Evolutionary conservation across 169 alveolate species (phyloP).

Genomic region (Cyclospora cayetanensis): DNA sequence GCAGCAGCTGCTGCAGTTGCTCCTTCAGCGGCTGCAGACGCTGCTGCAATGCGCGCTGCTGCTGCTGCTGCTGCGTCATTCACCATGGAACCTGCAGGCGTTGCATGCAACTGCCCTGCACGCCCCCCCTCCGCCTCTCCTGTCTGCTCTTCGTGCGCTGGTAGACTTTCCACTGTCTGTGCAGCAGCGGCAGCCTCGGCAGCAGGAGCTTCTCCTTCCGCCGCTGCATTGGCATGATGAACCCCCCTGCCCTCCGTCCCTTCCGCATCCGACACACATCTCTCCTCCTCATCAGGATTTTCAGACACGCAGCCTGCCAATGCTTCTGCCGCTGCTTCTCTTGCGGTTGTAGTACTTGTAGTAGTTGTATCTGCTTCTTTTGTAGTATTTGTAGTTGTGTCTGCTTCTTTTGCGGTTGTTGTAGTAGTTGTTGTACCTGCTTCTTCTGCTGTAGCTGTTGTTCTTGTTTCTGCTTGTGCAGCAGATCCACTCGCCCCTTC

Average conservation of each 20-base stretch:
- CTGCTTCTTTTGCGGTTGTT: not conserved
- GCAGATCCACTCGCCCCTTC: not conserved
- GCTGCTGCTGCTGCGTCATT: not conserved
- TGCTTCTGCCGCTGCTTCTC: not conserved
- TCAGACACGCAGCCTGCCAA: not conserved
- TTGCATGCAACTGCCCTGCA: too few species aligned
- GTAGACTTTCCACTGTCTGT: too few species aligned
- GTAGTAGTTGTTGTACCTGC: not conserved
- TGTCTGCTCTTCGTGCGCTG: not conserved
- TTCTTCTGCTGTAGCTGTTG: not conserved
- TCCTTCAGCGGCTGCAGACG: constrained; percentile 51
- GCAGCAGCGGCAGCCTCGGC: too few species aligned
- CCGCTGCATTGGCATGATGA: too few species aligned
- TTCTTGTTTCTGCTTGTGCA: not conserved
- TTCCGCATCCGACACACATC: too few species aligned
- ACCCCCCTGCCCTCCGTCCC: too few species aligned
- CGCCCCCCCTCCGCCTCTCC: too few species aligned
- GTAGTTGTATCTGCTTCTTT: not conserved
- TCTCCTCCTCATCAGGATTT: not conserved
- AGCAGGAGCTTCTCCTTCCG: too few species aligned
- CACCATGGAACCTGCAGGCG: not conserved
- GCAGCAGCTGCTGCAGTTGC: constrained; percentile 63
- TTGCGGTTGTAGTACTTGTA: not conserved
- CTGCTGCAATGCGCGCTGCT: constrained; percentile 20
- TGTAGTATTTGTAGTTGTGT: not conserved